These are phyloP conservation scores for Aureobasidium sp. DNA, from an alignment of 2,329 filamentous ascomycete genomes.

Conservation along the genomic window DNA sequence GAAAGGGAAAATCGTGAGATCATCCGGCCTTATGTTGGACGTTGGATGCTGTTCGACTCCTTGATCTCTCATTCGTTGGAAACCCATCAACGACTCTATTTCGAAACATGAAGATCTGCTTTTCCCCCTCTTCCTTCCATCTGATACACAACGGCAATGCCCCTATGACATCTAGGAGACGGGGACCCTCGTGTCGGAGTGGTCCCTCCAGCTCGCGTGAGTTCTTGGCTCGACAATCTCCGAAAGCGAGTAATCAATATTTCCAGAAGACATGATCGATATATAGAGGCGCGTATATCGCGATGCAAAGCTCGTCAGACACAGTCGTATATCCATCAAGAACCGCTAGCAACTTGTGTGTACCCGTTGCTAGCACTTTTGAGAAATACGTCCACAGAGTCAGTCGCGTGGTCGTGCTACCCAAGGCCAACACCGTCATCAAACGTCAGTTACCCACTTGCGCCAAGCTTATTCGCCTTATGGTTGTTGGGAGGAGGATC, in stretches of 20 bases:
- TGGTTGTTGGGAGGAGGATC: background rate
- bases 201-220: background rate
- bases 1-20: background rate
- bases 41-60: background rate
- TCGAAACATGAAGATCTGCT: conserved; percentile 9
- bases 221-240: conserved; percentile 4
- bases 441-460: conserved; percentile 6
- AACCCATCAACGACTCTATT: background rate
- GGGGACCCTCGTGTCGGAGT: background rate
- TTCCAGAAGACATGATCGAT: background rate
- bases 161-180: background rate
- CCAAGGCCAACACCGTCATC: conserved; percentile 3
- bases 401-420: background rate
- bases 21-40: background rate
- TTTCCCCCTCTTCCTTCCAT: background rate
- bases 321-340: background rate
- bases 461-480: background rate
- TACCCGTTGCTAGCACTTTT: background rate
- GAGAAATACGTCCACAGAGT: background rate
- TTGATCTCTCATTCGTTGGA: background rate
- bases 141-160: background rate
- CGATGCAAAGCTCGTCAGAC: background rate
- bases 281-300: conserved; percentile 1
- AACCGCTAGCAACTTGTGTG: background rate
- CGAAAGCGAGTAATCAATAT: background rate